These are phyloP conservation scores for Ceratobasidium theobromae DNA, from an alignment of 1,284 basidiomycete species.

Conservation along the genomic window DNA sequence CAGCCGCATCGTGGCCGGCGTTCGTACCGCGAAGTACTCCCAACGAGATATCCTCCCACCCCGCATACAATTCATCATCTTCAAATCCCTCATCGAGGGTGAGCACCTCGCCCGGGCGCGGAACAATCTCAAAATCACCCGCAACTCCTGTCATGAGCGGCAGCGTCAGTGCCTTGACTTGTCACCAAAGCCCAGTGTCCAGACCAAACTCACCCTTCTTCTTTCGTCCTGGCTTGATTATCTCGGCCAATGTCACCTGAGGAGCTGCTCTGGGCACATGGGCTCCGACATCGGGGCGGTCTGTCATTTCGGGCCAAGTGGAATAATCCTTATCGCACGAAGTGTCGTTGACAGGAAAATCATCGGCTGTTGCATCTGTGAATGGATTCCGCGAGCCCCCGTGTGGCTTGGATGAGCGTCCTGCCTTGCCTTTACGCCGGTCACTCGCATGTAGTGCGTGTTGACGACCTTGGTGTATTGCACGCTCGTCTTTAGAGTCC, in stretches of 20 bases:
- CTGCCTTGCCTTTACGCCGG: constrained; percentile 9
- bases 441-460: constrained; percentile 13
- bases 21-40: constrained; percentile 1
- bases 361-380: background rate
- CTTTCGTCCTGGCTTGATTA: constrained; percentile 21
- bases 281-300: background rate
- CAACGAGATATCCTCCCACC: constrained; percentile 14
- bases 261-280: background rate
- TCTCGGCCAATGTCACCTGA: constrained; percentile 7
- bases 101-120: constrained; percentile 12
- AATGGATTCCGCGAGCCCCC: background rate
- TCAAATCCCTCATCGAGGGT: constrained; percentile 15
- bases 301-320: background rate
- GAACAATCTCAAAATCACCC: constrained; percentile 20
- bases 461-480: constrained; percentile 5
- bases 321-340: background rate
- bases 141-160: constrained; percentile 11
- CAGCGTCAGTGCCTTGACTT: background rate
- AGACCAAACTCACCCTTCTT: constrained; percentile 7
- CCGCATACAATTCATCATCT: constrained; percentile 15
- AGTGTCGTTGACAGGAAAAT: background rate
- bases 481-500: constrained; percentile 14
- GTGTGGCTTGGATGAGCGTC: background rate
- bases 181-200: background rate
- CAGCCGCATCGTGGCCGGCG: background rate